A percentile compares a stretch with the other conserved stretches of the same genome.
phyloP scores from a whole-genome alignment of 176 grass and related monocot species.

The Sorghum bicolor region DNA sequence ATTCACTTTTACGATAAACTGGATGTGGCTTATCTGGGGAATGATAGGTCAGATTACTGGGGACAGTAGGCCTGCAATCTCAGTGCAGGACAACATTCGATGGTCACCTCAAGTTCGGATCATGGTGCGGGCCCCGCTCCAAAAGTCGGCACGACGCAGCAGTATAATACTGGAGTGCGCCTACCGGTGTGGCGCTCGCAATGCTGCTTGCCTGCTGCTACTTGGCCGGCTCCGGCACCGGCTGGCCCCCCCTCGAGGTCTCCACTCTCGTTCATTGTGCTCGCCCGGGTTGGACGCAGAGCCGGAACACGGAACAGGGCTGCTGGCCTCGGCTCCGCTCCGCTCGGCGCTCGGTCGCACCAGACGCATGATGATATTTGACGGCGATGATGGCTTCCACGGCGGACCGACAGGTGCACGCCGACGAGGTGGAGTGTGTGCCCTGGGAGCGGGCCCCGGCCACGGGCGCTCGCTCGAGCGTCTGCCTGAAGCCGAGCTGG shows the following conservation, averaged over 20 bases:
- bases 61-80: conserved; percentile 8
- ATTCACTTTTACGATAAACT: no score
- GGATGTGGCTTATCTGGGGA: no score
- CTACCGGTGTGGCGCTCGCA: conserved; percentile 1
- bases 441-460: neutral
- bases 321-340: neutral
- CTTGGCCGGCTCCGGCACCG: neutral
- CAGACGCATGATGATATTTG: conserved; percentile 43
- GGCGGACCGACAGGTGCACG: conserved; percentile 34
- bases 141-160: neutral
- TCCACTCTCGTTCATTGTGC: no score
- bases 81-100: conserved; percentile 26
- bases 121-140: neutral
- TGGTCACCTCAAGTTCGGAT: conserved; percentile 34
- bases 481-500: neutral
- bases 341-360: neutral
- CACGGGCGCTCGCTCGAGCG: neutral
- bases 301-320: neutral
- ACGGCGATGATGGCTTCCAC: conserved; percentile 50
- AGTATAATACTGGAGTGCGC: conserved; percentile 12
- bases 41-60: neutral
- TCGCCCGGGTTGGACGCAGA: neutral
- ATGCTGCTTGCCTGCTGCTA: neutral
- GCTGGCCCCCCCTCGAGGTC: no score
- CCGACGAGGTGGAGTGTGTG: conserved; percentile 38